Conservation (phyloP, 2,329 filamentous ascomycete species). For the Hirsutella rhossiliensis region DNA sequence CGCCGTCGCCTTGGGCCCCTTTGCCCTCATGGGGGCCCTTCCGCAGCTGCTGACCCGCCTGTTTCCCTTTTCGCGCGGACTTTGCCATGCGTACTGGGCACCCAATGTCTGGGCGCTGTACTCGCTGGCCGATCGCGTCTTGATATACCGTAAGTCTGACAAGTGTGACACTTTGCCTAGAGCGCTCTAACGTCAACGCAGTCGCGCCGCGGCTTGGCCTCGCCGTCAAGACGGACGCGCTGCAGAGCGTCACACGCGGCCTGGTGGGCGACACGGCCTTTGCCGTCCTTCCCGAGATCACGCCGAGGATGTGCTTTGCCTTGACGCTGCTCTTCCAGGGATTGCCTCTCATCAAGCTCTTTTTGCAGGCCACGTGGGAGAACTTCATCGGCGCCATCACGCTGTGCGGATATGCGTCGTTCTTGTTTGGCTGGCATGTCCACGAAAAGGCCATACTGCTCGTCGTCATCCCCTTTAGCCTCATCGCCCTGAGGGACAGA, state of each 20-base stretch:
- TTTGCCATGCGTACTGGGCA: slow-evolving; percentile 98
- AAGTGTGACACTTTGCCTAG: not conserved
- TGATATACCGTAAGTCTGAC: slow-evolving; percentile 62
- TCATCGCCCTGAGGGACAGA: slow-evolving; percentile 81
- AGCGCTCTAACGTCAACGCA: slow-evolving; percentile 15
- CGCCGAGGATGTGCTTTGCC: slow-evolving; percentile 65
- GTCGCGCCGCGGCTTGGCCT: slow-evolving; percentile 75
- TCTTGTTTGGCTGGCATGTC: slow-evolving; percentile 97
- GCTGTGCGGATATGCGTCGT: slow-evolving; percentile 89
- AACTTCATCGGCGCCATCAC: slow-evolving; percentile 83
- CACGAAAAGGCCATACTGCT: slow-evolving; percentile 95
- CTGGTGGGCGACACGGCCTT: slow-evolving; percentile 90
- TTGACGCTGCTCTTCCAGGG: slow-evolving; percentile 75
- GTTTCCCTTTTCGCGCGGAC: slow-evolving; percentile 85
- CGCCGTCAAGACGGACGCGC: slow-evolving; percentile 56
- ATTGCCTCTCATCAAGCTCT: slow-evolving; percentile 71
- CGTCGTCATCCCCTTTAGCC: slow-evolving; percentile 87
- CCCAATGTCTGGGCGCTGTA: slow-evolving; percentile 97
- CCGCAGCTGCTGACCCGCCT: slow-evolving; percentile 72
- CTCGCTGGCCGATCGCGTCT: slow-evolving; percentile 72
- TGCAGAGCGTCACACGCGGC: slow-evolving; percentile 84
- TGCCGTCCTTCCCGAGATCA: slow-evolving; percentile 80
- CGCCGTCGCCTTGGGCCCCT: slow-evolving; percentile 78
- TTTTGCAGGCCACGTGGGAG: slow-evolving; percentile 71
- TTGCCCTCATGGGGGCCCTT: slow-evolving; percentile 69